Conservation (phyloP, 495 filamentous ascomycete species). For the Hapsidospora chrysogenum region DNA sequence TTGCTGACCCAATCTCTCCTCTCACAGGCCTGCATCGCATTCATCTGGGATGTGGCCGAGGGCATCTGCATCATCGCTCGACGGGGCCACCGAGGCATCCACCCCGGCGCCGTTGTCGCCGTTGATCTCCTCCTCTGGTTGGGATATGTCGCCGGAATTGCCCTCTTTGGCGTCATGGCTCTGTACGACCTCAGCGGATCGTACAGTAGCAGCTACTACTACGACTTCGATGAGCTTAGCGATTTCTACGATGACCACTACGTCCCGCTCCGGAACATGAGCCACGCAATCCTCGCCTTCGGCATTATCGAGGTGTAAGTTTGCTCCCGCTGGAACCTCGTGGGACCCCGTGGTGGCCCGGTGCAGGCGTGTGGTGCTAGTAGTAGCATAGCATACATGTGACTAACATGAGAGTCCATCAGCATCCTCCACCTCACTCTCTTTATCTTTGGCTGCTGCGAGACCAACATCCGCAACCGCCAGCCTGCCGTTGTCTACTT, state of each 20-base stretch:
- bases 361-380: too few species aligned
- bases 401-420: too few species aligned
- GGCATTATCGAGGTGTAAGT: not conserved
- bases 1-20: not conserved
- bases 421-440: conserved; percentile 5
- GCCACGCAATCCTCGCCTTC: not conserved
- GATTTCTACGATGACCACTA: not conserved
- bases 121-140: conserved; percentile 10
- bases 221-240: too few species aligned
- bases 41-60: conserved; percentile 8
- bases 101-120: conserved; percentile 10
- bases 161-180: not conserved
- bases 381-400: too few species aligned
- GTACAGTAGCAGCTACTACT: too few species aligned
- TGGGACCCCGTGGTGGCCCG: too few species aligned
- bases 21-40: not conserved
- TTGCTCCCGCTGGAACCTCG: too few species aligned
- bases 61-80: conserved; percentile 4
- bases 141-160: conserved; percentile 1
- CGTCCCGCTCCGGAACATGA: not conserved
- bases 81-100: conserved; percentile 7
- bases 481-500: not conserved
- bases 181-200: not conserved
- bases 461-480: conserved; percentile 8
- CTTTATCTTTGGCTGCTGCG: conserved; percentile 9